Evolutionary conservation across 169 alveolate species (phyloP).

Genomic region (Plasmodium berghei): DNA sequence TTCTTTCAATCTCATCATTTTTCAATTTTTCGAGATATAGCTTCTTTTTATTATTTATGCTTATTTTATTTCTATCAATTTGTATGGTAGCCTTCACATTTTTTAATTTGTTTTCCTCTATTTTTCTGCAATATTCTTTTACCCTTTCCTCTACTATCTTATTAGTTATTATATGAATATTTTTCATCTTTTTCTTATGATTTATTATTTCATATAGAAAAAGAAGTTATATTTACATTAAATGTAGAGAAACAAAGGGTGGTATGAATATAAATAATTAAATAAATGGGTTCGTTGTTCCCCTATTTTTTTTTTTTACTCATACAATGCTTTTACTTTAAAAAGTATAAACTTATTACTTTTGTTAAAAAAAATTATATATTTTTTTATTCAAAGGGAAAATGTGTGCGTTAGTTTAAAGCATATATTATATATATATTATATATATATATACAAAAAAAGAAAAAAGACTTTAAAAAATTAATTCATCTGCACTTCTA

Average conservation of each 20-base stretch:
- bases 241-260: neutral
- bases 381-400: neutral
- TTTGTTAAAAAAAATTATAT: neutral
- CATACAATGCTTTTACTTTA: neutral
- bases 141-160: constrained; percentile 70
- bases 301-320: no score
- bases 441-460: neutral
- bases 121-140: constrained; percentile 44
- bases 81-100: constrained; percentile 44
- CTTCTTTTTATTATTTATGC: constrained; percentile 39
- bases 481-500: constrained; percentile 66
- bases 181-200: constrained; percentile 34
- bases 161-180: constrained; percentile 32
- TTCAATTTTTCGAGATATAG: constrained; percentile 39
- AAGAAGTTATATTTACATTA: neutral
- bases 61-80: constrained; percentile 19
- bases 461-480: constrained; percentile 25
- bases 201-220: neutral
- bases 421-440: neutral
- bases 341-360: neutral
- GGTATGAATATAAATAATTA: no score
- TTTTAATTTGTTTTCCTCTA: constrained; percentile 57
- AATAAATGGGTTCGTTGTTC: no score
- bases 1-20: constrained; percentile 60
- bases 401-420: constrained; percentile 3